Base-by-base conservation (phyloP, 768 basidiomycete species). In the Boletus vinaceobasis region DNA sequence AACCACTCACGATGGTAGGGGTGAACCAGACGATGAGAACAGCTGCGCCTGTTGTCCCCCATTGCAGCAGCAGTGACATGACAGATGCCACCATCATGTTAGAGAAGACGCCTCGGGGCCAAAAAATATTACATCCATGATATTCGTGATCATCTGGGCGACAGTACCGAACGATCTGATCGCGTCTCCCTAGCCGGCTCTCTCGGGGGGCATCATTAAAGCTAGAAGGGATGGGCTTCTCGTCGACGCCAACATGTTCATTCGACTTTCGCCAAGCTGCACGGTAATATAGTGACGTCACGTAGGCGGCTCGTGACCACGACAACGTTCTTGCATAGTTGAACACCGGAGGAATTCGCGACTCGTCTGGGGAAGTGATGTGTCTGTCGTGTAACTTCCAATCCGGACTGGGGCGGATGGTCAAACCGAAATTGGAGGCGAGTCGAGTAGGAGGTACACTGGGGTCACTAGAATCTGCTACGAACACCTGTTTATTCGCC, bases 81-180 rank as follows among this genome's bases (percentile, higher is more conserved):
- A 65, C 1, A 2, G 72, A 69, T n/a, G 73, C 72, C 11, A 70
- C 35, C 15, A 64, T 8, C 52, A 73, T 66, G 35, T 73, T 62
- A 13, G 31, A 50, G n/a, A 68, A 31, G 2, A 67, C 43, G 1
- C 62, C 63, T 1, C 48, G 61, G n/a, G 64, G 66, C 69, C 66
- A 65, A 31, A 61, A 46, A 53, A 52, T 23, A 3, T 31, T 7
- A 0, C 35, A 15, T 6, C 29, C 15, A 4, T 48, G 27, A 38
- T 23, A 33, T 29, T 58, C 50, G n/a, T 17, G 53, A 29, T 31
- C 1, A 53, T 33, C 48, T 2, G 61, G 57, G 0, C 6, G 46
- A 48, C 67, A 71, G 15, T 72, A 69, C 1, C n/a, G 23, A 13
- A 59, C 40, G 1, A 67, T 50, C 42, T 68, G 63, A 19, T 49